Percentiles rank a stretch among this genome's conserved stretches.
Evolutionary conservation across 257 asterid species (phyloP).

Genomic region (Petunia secreta): DNA sequence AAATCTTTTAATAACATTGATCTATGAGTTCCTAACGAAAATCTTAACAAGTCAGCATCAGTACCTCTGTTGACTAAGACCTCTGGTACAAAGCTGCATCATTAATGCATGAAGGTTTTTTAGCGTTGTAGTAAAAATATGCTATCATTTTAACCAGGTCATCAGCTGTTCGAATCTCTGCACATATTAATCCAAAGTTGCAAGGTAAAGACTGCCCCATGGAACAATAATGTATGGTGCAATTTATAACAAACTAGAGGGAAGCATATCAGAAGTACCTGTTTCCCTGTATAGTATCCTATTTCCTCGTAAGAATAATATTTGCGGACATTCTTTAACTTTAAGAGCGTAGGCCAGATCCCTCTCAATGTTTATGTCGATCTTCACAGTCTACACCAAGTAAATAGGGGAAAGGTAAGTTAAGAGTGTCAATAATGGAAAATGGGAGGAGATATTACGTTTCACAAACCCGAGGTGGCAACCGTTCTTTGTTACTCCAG

Average conservation of each 20-base stretch:
- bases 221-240: background rate
- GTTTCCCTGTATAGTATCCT: conserved; percentile 77
- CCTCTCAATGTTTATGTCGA: conserved; percentile 85
- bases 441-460: conserved; percentile 22
- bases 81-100: conserved; percentile 43
- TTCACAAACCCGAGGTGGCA: conserved; percentile 94
- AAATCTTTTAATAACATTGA: background rate
- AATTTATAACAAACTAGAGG: background rate
- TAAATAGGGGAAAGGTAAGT: background rate
- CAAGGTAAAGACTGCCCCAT: background rate
- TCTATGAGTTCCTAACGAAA: conserved; percentile 10
- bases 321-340: conserved; percentile 85
- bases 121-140: conserved; percentile 80
- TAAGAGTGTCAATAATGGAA: background rate
- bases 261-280: conserved; percentile 42
- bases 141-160: conserved; percentile 95
- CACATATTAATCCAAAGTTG: conserved; percentile 22
- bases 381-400: conserved; percentile 73
- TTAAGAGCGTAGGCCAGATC: conserved; percentile 95
- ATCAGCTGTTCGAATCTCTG: conserved; percentile 73
- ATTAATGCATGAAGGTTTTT: conserved; percentile 65
- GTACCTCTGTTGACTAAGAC: conserved; percentile 39
- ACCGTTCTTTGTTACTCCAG: conserved; percentile 84
- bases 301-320: conserved; percentile 84
- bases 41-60: background rate